Evolutionary conservation across 495 filamentous ascomycete genomes (phyloP), one percentile per base, ranked within the genome.

Genomic region (Talaromyces ruber): DNA sequence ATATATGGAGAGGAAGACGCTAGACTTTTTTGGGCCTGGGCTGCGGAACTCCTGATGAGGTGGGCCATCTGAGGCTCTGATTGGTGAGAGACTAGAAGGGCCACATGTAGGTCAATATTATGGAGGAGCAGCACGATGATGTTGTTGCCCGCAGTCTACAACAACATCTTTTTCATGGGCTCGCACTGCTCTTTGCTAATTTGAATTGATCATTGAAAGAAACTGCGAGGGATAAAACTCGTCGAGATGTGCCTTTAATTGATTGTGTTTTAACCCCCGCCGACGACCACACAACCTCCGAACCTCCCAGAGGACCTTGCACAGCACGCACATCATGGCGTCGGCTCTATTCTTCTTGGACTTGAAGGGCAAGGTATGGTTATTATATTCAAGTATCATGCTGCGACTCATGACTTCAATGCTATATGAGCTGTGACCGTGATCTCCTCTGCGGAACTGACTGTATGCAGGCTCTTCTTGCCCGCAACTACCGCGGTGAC

Each of bases 261-360:
- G 16, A 16, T 25, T 30, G 26, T n/a, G 14, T 26, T 30, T 9
- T 7, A 28, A 3, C 4, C 29, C 12, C 55, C 16, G 6, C 28
- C 14, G 29, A 22, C 55, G 18, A 58, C 30, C n/a, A 25, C 59
- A 28, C 1, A 37, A 37, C n/a, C 43, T n/a, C 37, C 25, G 12
- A 11, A 50, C 43, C 37, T 22, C 28, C n/a, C 28, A 14, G 32
- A 29, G 59, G 26, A 34, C 25, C 39, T 45, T 45, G 8, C 43
- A 24, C 57, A 28, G 32, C 21, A 22, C 37, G 24, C 30, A 34
- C 30, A 82, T 70, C 71, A 99, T 98, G 95, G 94, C 94, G 65
- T 99, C 95, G 59, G 95, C 95, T 50, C 72, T 99, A 72, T 99
- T 99, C 83, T 99, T 99, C 74, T 88, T 99, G 68, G 95, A 99